Conservation (phyloP, 805 yeast species). For the Pichia rugopelliculosa region DNA sequence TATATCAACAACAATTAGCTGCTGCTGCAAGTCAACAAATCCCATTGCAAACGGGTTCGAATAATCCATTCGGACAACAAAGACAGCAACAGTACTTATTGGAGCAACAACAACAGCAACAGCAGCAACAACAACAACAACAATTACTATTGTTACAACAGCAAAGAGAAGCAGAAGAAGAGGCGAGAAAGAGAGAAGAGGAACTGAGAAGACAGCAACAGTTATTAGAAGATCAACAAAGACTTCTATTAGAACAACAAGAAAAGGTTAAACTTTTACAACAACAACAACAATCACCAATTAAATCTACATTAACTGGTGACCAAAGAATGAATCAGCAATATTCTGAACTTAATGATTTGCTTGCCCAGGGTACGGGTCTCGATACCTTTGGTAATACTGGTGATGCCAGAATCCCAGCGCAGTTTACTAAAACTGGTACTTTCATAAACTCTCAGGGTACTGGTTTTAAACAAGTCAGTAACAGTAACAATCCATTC, state of each 20-base stretch:
- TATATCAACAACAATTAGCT: conserved; percentile 19
- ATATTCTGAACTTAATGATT: conserved; percentile 65
- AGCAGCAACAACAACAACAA: conserved; percentile 1
- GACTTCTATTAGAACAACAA: conserved; percentile 7
- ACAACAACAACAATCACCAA: conserved; percentile 27
- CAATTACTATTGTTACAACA: not conserved
- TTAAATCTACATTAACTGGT: conserved; percentile 44
- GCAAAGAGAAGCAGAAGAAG: conserved; percentile 29
- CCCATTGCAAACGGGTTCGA: conserved; percentile 32
- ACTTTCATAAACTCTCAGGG: conserved; percentile 84
- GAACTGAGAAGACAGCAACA: conserved; percentile 16
- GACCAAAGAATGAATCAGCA: conserved; percentile 48
- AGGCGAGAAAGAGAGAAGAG: conserved; percentile 45
- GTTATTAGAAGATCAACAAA: conserved; percentile 9
- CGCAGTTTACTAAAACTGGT: conserved; percentile 80
- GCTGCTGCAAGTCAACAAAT: conserved; percentile 27
- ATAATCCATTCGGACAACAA: conserved; percentile 30
- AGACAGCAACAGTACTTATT: conserved; percentile 1
- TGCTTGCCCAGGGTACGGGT: conserved; percentile 83
- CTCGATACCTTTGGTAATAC: conserved; percentile 90
- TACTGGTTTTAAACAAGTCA: conserved; percentile 60
- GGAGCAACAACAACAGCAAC: conserved; percentile 6
- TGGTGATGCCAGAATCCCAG: conserved; percentile 79
- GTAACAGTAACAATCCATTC: conserved; percentile 51
- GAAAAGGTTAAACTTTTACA: conserved; percentile 12